A percentile compares a stretch with the other conserved stretches of the same genome.
These are phyloP conservation scores for Alternaria gansuensis DNA, from an alignment of 2,329 filamentous ascomycete genomes.

Conservation along the genomic window DNA sequence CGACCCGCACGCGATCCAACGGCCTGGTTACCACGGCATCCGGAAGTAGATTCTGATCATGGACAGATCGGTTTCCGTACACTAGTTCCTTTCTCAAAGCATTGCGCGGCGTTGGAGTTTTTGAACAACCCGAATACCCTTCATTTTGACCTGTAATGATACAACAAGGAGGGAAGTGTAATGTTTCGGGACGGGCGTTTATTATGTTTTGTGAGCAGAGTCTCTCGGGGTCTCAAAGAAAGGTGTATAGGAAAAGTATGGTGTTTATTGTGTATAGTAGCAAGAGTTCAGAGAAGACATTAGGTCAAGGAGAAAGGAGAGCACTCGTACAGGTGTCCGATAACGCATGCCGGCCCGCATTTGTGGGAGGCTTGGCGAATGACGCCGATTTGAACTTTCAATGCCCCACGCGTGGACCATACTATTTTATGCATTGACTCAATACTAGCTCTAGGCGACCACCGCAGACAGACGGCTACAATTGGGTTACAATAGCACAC, in stretches of 20 bases:
- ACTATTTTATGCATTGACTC: slow-evolving; percentile 13
- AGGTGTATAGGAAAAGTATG: not conserved
- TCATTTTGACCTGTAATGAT: not conserved
- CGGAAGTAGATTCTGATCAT: slow-evolving; percentile 17
- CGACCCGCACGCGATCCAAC: slow-evolving; percentile 32
- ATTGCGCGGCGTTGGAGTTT: slow-evolving; percentile 1
- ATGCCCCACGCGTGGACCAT: slow-evolving; percentile 17
- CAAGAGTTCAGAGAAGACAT: not conserved
- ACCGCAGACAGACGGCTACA: not conserved
- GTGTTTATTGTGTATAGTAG: not conserved
- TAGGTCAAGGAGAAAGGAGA: not conserved
- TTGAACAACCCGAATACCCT: slow-evolving; percentile 1
- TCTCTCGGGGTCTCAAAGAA: too few species aligned
- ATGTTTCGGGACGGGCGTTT: not conserved
- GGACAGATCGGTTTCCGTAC: not conserved
- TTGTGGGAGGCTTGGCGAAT: slow-evolving; percentile 34
- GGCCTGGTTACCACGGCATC: slow-evolving; percentile 16
- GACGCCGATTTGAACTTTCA: slow-evolving; percentile 35
- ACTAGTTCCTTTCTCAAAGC: not conserved
- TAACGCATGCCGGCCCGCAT: slow-evolving; percentile 17
- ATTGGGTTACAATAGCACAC: rapidly evolving
- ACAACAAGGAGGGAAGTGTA: not conserved
- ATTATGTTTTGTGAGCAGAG: not conserved
- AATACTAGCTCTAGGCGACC: not conserved
- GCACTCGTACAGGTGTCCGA: slow-evolving; percentile 14